Evolutionary conservation across 1,284 basidiomycete species (phyloP), one percentile per base, ranked within the genome.

Genomic region (Naganishia sp.): DNA sequence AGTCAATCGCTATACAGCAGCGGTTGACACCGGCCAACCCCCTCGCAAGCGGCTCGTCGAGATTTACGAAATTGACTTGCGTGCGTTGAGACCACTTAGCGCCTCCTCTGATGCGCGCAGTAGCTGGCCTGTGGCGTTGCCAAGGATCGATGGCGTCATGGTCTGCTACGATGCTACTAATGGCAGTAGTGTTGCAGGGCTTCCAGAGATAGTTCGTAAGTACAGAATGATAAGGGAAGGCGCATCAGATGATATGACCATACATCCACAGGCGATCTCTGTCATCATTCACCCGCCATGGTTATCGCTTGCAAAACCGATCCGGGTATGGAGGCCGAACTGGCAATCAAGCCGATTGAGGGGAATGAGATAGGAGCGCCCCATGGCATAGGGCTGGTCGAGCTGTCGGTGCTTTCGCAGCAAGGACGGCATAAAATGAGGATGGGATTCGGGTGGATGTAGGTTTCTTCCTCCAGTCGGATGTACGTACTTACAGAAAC

Each of bases 241-340:
- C 28, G n/a, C 25, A 25, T 35, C 21, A 23, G 10, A 28, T 43
- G 32, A 0, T 52, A 13, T 53, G n/a, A 41, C 15, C 2, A 17
- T 31, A 23, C n/a, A 18, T 51, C 32, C 15, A 18, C 53, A 75
- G 74, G 68, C 50, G 66, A 67, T 10, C 67, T 73, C 6, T 71
- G 71, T 7, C 66, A 63, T 7, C 50, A 57, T 3, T 55, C 75
- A 4, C 78, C 78, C 1, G 73, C 74, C 52, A 74, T 80, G 50
- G 68, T 81, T 11, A 72, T 80, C 35, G 79, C 77, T 1, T 79
- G 78, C 71, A 79, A 79, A 65, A 77, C 78, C 1, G 79, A 80
- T 65, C 76, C 77, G 4, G 72, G 70, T 11, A 35, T 39, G 6
- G 47, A 46, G 1, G 67, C 56, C 28, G 23, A 51, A 10, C 68